Conservation (phyloP, 2,329 filamentous ascomycete genomes). For the Paraphaeosphaeria minitans region DNA sequence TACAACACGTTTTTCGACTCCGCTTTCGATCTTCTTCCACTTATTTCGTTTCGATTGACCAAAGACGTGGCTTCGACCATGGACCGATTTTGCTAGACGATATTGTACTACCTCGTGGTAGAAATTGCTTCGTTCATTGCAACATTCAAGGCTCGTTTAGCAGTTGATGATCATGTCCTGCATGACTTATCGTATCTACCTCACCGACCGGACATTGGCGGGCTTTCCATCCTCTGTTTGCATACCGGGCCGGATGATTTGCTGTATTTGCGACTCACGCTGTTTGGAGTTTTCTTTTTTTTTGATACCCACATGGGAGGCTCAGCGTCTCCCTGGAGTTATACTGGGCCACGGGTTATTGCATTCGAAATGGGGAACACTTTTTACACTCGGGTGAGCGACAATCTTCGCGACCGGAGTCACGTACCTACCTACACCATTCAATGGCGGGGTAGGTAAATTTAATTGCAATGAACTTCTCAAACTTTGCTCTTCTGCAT, state of each 20-base stretch:
- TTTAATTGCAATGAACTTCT: neutral
- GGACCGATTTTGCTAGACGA: neutral
- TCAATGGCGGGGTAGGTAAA: neutral
- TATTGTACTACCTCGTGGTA: constrained; percentile 1
- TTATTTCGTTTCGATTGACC: neutral
- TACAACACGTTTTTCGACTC: neutral
- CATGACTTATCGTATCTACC: neutral
- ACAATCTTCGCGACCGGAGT: neutral
- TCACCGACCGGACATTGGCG: neutral
- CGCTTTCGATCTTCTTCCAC: neutral
- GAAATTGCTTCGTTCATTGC: neutral
- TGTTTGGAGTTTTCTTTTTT: neutral
- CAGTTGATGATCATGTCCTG: neutral
- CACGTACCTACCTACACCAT: neutral
- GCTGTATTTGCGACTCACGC: neutral
- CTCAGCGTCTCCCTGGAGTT: neutral
- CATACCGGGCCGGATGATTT: neutral
- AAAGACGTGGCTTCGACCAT: neutral
- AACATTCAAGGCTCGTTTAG: constrained; percentile 8
- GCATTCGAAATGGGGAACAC: neutral
- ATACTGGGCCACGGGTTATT: neutral
- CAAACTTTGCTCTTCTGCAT: too few species aligned
- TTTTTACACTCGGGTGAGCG: neutral
- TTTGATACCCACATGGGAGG: constrained; percentile 3
- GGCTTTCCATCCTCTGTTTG: neutral